Evolutionary conservation across 257 asterid species (phyloP), one percentile per base, ranked within the genome.

Genomic region (Schizonepeta tenuifolia): DNA sequence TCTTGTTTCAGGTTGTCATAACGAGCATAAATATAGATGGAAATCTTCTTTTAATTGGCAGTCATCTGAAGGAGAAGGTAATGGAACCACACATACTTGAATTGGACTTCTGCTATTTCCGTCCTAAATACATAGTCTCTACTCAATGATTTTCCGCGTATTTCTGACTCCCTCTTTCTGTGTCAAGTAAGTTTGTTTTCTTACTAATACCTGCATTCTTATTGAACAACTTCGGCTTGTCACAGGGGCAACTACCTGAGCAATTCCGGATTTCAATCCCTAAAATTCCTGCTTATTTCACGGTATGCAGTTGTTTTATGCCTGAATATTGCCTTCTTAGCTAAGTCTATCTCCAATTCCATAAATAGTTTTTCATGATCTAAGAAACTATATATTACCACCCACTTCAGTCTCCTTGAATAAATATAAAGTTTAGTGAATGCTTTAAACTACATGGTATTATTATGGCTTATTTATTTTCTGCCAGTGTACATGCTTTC

Each of bases 271-370:
- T 95, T 77, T 62, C 81, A 62, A 90, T 95, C 75, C 92, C 97
- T 57, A 95, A 88, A 78, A 95, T 95, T 83, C 99, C 99, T 76
- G 98, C 96, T 65, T 95, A 95, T 85, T 95, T 95, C 77, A 92
- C 99, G 82, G 99, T 95, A 87, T 74, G 87, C 43, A 67, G 55
- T 51, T 47, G 11, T 22, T 67, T 69, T 57, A 2, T 18, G 74
- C 17, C 55, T 51, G 61, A 31, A 51, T 15, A 11, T 47, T 28
- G 20, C 10, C 63, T 72, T 55, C 53, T 59, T 54, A 51, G 35
- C 51, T 65, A 14, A 14, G 0, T 61, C 20, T 18, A 61, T 58
- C 4, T 63, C 5, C 13, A 11, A 44, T 43, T 51, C 57, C 31
- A 31, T 49, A 18, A 21, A 38, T 51, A 21, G 41, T 18, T 59